Evolutionary conservation across 306 rosid species (phyloP).

Genomic region (Rosa chinensis): DNA sequence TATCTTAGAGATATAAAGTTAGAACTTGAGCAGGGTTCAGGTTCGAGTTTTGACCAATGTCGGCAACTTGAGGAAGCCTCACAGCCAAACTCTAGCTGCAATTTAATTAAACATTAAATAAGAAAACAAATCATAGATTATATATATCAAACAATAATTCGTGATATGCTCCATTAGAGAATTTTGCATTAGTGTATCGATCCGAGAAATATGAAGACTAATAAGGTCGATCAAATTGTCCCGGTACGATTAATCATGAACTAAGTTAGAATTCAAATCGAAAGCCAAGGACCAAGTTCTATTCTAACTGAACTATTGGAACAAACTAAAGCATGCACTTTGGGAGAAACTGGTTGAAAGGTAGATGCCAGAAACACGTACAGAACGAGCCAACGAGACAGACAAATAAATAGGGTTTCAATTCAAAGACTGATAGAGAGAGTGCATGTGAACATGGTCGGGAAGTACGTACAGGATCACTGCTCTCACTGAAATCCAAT

Average conservation of each 20-base stretch:
- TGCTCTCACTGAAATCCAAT: neutral
- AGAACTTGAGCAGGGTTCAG: neutral
- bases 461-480: neutral
- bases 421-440: neutral
- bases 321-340: neutral
- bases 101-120: too few relatives aligned
- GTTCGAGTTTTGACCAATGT: neutral
- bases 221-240: too few relatives aligned
- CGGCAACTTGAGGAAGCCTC: neutral
- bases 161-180: too few relatives aligned
- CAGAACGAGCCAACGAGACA: neutral
- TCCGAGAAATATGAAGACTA: too few relatives aligned
- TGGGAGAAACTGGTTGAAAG: neutral
- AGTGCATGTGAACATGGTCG: conserved; percentile 26
- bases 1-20: neutral
- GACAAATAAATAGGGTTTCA: conserved; percentile 4
- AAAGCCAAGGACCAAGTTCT: neutral
- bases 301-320: neutral
- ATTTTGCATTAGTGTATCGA: too few relatives aligned
- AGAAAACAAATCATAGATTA: too few relatives aligned
- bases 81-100: too few relatives aligned
- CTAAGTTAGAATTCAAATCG: neutral
- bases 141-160: too few relatives aligned
- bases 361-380: neutral
- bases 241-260: too few relatives aligned